Evolutionary conservation across 2,329 filamentous ascomycete species (phyloP).

Genomic region (Aurifilum marmelostoma): DNA sequence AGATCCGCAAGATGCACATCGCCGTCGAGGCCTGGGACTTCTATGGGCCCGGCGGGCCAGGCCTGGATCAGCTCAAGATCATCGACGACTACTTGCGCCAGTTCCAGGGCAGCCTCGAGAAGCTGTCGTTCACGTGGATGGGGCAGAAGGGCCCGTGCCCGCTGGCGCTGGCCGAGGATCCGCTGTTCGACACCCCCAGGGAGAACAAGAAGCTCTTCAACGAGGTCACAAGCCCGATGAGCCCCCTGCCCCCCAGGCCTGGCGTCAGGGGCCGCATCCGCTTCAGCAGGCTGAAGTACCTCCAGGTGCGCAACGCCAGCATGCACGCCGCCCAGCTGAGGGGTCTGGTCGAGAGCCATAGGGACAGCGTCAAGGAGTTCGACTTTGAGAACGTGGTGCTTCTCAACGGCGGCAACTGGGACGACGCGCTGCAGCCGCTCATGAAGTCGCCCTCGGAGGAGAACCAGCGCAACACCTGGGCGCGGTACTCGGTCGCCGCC

Average conservation of each 20-base stretch:
- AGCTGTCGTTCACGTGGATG: constrained; percentile 77
- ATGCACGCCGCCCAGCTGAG: constrained; percentile 74
- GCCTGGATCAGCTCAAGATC: constrained; percentile 73
- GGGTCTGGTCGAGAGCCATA: constrained; percentile 69
- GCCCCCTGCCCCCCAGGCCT: constrained; percentile 58
- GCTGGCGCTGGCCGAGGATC: constrained; percentile 69
- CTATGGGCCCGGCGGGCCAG: constrained; percentile 55
- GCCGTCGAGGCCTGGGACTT: constrained; percentile 73
- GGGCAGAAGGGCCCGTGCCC: constrained; percentile 75
- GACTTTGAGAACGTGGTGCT: constrained; percentile 78
- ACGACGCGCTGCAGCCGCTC: constrained; percentile 77
- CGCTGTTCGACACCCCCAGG: constrained; percentile 64
- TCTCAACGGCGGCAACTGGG: constrained; percentile 72
- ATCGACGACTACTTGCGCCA: constrained; percentile 78
- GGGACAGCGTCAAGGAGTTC: constrained; percentile 71
- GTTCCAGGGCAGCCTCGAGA: constrained; percentile 68
- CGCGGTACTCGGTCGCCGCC: constrained; percentile 41
- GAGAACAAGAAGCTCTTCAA: constrained; percentile 62
- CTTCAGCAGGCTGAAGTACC: constrained; percentile 68
- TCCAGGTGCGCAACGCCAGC: constrained; percentile 72
- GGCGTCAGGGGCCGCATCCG: constrained; percentile 57
- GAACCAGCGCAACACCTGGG: constrained; percentile 44
- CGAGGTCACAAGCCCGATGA: constrained; percentile 68
- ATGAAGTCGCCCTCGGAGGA: constrained; percentile 43
- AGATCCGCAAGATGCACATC: constrained; percentile 75